Evolutionary conservation across 306 rosid species (phyloP).

Genomic region (Vicia faba): DNA sequence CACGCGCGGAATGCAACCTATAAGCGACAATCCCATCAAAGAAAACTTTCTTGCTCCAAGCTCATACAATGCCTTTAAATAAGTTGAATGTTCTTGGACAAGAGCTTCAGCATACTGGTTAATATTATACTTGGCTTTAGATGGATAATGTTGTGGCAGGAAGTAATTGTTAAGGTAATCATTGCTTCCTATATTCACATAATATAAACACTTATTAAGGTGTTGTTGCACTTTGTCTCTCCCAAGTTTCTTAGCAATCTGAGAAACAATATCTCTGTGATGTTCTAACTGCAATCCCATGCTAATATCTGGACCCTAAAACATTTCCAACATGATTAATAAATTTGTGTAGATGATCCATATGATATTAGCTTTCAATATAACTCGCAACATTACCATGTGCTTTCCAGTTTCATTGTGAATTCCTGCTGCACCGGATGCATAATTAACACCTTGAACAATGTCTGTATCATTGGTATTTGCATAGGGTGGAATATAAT

Average conservation of each 20-base stretch:
- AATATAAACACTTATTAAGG: conserved; percentile 64
- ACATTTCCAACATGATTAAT: background rate
- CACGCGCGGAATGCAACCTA: conserved; percentile 64
- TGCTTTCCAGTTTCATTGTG: conserved; percentile 46
- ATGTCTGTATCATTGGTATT: conserved; percentile 31
- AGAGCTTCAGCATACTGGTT: conserved; percentile 42
- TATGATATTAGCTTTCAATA: too few species aligned
- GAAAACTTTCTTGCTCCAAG: conserved; percentile 70
- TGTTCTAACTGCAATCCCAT: conserved; percentile 44
- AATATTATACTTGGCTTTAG: conserved; percentile 12
- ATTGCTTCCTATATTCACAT: conserved; percentile 54
- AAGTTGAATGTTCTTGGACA: conserved; percentile 28
- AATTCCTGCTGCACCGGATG: conserved; percentile 73
- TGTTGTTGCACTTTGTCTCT: conserved; percentile 7
- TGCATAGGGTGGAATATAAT: conserved; percentile 57
- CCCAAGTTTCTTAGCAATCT: conserved; percentile 33
- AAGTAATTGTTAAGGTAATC: conserved; percentile 77
- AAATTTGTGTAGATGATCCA: background rate
- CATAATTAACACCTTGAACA: conserved; percentile 65
- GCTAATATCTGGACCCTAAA: conserved; percentile 53
- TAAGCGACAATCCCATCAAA: conserved; percentile 43
- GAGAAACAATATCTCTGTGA: conserved; percentile 40
- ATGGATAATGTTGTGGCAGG: conserved; percentile 34
- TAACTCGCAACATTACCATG: conserved; percentile 5
- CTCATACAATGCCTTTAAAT: conserved; percentile 45